Percentiles rank a stretch among this genome's conserved stretches.
Evolutionary conservation across 2,329 filamentous ascomycete species (phyloP).

Genomic region (Pyrenochaeta sp.): DNA sequence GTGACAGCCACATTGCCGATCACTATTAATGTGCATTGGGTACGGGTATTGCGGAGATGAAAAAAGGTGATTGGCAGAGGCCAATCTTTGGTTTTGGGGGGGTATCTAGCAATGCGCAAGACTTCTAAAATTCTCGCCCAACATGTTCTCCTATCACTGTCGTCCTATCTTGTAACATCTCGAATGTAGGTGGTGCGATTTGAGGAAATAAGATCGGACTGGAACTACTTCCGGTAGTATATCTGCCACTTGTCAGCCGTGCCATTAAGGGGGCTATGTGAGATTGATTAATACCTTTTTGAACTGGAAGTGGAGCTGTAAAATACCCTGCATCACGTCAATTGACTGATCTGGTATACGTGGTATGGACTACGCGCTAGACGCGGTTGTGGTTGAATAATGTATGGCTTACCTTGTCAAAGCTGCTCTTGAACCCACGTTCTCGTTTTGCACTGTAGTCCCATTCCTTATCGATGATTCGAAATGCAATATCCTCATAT

Average conservation of each 20-base stretch:
- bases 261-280: background rate
- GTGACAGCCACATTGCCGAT: conserved; percentile 10
- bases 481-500: conserved; percentile 96
- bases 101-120: conserved; percentile 6
- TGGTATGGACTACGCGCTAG: too few species aligned
- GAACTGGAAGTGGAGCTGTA: conserved; percentile 98
- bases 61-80: background rate
- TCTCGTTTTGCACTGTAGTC: conserved; percentile 97
- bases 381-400: conserved; percentile 2
- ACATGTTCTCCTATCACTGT: background rate
- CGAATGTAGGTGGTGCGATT: conserved; percentile 2
- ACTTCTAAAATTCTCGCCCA: conserved; percentile 8
- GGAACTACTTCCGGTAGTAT: conserved; percentile 57
- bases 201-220: background rate
- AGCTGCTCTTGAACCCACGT: conserved; percentile 92
- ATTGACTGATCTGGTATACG: conserved; percentile 14
- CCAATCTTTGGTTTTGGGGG: background rate
- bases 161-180: background rate
- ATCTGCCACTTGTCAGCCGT: conserved; percentile 48
- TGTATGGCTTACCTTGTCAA: conserved; percentile 84
- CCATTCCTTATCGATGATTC: conserved; percentile 98
- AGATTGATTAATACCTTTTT: conserved; percentile 76
- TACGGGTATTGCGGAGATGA: conserved; percentile 6
- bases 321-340: conserved; percentile 73
- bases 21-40: conserved; percentile 16